Percentiles rank a stretch among this genome's conserved stretches.
Evolutionary conservation across 345 rosid genomes (phyloP).

Genomic region (Populus euphratica): DNA sequence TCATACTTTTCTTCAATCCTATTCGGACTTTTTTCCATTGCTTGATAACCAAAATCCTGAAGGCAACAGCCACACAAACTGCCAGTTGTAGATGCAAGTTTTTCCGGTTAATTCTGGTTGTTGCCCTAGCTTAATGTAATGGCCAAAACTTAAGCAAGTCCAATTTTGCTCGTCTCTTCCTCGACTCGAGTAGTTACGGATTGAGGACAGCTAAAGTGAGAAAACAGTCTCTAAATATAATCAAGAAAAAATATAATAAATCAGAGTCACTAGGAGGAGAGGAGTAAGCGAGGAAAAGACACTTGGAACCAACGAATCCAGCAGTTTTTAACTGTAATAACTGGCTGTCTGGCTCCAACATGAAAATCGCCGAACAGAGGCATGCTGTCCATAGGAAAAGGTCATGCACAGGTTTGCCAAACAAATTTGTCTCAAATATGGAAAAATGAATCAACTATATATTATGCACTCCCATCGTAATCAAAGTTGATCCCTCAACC

Average conservation of each 20-base stretch:
- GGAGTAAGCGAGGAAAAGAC: not conserved
- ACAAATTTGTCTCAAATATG: slow-evolving; percentile 16
- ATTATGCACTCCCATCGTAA: not conserved
- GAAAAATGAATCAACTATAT: slow-evolving; percentile 15
- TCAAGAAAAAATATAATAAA: not conserved
- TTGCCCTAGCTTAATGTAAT: too few species aligned
- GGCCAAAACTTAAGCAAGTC: not conserved
- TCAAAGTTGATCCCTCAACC: not conserved
- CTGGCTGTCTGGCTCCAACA: slow-evolving; percentile 2
- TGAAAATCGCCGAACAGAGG: slow-evolving; percentile 9
- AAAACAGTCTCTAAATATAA: too few species aligned
- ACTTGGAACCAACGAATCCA: not conserved
- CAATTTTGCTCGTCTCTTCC: not conserved
- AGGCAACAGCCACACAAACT: not conserved
- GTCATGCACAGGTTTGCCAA: slow-evolving; percentile 1
- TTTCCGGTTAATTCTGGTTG: not conserved
- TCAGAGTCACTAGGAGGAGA: not conserved
- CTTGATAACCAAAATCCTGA: not conserved
- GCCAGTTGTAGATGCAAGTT: not conserved
- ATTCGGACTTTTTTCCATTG: not conserved
- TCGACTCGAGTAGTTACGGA: not conserved
- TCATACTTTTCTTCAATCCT: not conserved
- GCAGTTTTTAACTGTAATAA: not conserved
- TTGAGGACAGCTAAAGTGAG: too few species aligned
- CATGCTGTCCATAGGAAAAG: slow-evolving; percentile 11